Evolutionary conservation across 768 basidiomycete species (phyloP).

Genomic region (Mycena belliarum): DNA sequence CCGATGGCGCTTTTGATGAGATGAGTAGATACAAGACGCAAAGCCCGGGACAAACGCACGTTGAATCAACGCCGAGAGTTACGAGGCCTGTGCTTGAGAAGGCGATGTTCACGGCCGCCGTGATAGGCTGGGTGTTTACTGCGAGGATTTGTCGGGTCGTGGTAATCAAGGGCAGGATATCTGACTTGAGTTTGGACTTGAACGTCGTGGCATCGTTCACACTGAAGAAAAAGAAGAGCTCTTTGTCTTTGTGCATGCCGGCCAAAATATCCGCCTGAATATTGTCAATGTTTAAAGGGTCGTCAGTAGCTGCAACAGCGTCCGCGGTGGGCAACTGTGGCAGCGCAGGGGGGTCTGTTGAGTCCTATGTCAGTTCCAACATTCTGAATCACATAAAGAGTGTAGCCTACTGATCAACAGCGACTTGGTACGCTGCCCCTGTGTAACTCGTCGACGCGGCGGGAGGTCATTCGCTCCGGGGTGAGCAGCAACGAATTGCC

Average conservation of each 20-base stretch:
- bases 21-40: neutral
- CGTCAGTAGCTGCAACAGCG: constrained; percentile 11
- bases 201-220: constrained; percentile 23
- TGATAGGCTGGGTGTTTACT: constrained; percentile 23
- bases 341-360: constrained; percentile 18
- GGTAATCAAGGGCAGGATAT: constrained; percentile 25
- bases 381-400: neutral
- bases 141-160: constrained; percentile 22
- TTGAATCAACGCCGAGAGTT: constrained; percentile 18
- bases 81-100: constrained; percentile 24
- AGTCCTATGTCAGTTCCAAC: neutral
- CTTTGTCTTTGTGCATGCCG: constrained; percentile 27
- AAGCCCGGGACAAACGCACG: neutral
- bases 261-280: constrained; percentile 20
- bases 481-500: constrained; percentile 1
- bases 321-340: constrained; percentile 19
- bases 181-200: constrained; percentile 19
- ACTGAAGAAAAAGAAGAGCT: constrained; percentile 28
- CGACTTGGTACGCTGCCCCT: constrained; percentile 12
- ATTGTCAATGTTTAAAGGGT: constrained; percentile 18
- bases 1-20: constrained; percentile 11
- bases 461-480: neutral
- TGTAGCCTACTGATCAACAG: constrained; percentile 15
- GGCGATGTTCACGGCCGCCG: constrained; percentile 26
- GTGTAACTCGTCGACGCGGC: neutral